phyloP scores from a whole-genome alignment of 1,284 basidiomycete genomes.

The Ustilago hordei region DNA sequence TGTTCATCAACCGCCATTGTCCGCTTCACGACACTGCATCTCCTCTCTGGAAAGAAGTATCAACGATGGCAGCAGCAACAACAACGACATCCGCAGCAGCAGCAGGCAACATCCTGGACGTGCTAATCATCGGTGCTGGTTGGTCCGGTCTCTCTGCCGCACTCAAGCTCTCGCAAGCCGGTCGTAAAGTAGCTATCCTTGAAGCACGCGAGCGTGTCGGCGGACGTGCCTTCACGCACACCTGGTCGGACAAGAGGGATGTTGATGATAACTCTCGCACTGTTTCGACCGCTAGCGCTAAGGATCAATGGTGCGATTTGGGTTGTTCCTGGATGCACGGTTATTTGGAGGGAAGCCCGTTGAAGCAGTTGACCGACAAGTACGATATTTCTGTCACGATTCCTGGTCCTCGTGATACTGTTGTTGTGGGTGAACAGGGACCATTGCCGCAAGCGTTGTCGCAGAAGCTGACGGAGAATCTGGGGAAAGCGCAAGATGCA shows the following conservation, averaged over 20 bases:
- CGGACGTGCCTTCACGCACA: conserved; percentile 72
- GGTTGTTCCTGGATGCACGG: conserved; percentile 73
- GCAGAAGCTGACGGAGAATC: conserved; percentile 45
- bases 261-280: conserved; percentile 42
- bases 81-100: conserved; percentile 22
- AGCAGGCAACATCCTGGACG: conserved; percentile 60
- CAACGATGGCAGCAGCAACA: conserved; percentile 20
- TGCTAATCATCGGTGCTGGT: conserved; percentile 72
- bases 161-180: conserved; percentile 69
- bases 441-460: conserved; percentile 25
- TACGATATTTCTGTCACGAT: conserved; percentile 66
- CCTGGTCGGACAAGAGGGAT: conserved; percentile 48
- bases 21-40: neutral
- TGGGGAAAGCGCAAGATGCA: conserved; percentile 47
- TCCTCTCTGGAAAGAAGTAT: neutral
- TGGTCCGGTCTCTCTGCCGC: conserved; percentile 72
- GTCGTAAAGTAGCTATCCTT: conserved; percentile 71
- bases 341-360: conserved; percentile 72
- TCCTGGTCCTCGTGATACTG: conserved; percentile 38
- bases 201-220: conserved; percentile 73
- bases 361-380: conserved; percentile 70
- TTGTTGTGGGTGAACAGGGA: conserved; percentile 53
- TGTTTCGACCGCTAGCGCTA: conserved; percentile 2
- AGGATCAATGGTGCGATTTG: conserved; percentile 47
- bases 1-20: neutral